A percentile compares a stretch with the other conserved stretches of the same genome.
phyloP scores from a whole-genome alignment of 768 basidiomycete species.

The Lactarius psammicola region DNA sequence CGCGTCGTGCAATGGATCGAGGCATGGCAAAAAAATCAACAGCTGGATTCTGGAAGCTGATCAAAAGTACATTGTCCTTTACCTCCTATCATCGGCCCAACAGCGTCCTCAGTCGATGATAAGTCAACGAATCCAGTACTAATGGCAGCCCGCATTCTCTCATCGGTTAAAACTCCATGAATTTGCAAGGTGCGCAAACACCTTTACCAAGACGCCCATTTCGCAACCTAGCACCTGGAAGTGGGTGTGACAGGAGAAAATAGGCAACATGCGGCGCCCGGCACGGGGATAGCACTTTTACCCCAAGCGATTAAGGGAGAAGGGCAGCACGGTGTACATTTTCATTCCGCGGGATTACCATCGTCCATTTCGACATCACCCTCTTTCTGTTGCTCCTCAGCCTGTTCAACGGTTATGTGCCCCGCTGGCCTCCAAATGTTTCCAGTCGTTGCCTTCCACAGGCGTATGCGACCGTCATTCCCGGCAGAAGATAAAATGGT shows the following conservation, averaged over 20 bases:
- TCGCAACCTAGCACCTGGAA: neutral
- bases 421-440: conserved; percentile 85
- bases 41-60: conserved; percentile 18
- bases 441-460: conserved; percentile 84
- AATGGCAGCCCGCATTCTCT: neutral
- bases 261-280: neutral
- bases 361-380: conserved; percentile 49
- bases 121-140: neutral
- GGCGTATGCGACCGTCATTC: conserved; percentile 75
- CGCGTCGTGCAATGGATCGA: conserved; percentile 88
- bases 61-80: conserved; percentile 14
- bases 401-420: conserved; percentile 77
- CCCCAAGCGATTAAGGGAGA: too few species aligned
- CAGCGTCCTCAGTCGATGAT: neutral
- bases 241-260: conserved; percentile 5
- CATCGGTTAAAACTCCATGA: neutral
- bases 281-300: neutral
- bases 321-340: neutral
- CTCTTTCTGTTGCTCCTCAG: conserved; percentile 46
- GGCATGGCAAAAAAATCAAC: conserved; percentile 54
- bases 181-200: neutral
- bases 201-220: neutral
- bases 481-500: conserved; percentile 82
- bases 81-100: conserved; percentile 1
- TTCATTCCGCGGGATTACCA: conserved; percentile 37